Percentiles rank a stretch among this genome's conserved stretches.
phyloP scores from a whole-genome alignment of 2,329 filamentous ascomycete species.

The Drechmeria coniospora region DNA sequence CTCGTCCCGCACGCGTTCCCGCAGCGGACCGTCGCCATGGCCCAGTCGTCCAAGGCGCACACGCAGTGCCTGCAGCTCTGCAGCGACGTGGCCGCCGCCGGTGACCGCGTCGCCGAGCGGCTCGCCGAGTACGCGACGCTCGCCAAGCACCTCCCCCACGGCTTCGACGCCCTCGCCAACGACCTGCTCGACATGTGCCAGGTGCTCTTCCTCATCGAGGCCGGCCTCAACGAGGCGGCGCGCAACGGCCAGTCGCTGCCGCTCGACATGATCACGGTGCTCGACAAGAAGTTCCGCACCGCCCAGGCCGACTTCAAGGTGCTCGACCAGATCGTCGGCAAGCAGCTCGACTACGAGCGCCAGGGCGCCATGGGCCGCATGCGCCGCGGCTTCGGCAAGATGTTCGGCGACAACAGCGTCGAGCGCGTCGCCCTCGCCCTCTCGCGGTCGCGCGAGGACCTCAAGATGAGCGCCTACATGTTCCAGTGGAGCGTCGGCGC shows the following conservation, averaged over 20 bases:
- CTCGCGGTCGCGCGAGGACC: slow-evolving; percentile 40
- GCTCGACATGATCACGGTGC: slow-evolving; percentile 43
- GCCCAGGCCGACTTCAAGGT: slow-evolving; percentile 46
- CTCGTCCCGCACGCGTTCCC: too few relatives aligned
- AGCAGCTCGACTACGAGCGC: slow-evolving; percentile 46
- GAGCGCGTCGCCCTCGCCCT: slow-evolving; percentile 43
- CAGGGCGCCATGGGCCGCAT: slow-evolving; percentile 44
- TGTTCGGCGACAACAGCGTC: slow-evolving; percentile 47
- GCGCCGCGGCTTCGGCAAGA: slow-evolving; percentile 45
- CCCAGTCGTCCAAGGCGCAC: slow-evolving; percentile 13
- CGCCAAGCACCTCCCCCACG: slow-evolving; percentile 35
- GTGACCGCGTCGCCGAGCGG: slow-evolving; percentile 48
- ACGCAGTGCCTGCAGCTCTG: slow-evolving; percentile 28
- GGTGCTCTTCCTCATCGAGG: slow-evolving; percentile 52
- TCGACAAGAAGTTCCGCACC: slow-evolving; percentile 47
- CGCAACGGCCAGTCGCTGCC: slow-evolving; percentile 38
- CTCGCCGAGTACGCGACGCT: slow-evolving; percentile 49
- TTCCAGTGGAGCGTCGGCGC: slow-evolving; percentile 51
- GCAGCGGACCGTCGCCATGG: too few relatives aligned
- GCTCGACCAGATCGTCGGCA: slow-evolving; percentile 46
- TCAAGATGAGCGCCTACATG: slow-evolving; percentile 48
- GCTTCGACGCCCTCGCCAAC: slow-evolving; percentile 43
- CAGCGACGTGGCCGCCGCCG: slow-evolving; percentile 40
- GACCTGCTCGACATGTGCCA: slow-evolving; percentile 54
- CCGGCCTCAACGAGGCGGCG: slow-evolving; percentile 41